Conservation (phyloP, 306 rosid species). For the Nissolia schottii region DNA sequence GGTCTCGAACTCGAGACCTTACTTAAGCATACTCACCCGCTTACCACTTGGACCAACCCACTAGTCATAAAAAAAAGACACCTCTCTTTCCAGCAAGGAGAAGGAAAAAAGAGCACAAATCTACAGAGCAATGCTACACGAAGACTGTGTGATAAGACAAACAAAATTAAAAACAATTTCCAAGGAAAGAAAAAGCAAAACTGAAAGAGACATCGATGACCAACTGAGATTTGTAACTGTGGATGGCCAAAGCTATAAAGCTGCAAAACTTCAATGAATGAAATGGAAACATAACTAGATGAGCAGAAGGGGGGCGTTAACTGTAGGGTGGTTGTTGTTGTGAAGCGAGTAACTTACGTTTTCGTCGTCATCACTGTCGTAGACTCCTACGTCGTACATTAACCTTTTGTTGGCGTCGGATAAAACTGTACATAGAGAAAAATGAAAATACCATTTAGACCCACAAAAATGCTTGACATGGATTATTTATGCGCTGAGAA, state of each 20-base stretch:
- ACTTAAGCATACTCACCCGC: too few species aligned
- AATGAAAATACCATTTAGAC: too few species aligned
- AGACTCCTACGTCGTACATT: slow-evolving; percentile 87
- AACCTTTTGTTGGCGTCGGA: slow-evolving; percentile 80
- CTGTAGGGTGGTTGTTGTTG: neutral
- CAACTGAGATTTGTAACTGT: neutral
- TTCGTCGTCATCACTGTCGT: slow-evolving; percentile 86
- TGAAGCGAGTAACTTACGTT: slow-evolving; percentile 36
- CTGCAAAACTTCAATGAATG: neutral
- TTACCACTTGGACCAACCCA: too few species aligned
- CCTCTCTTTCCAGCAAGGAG: too few species aligned
- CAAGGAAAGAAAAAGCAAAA: neutral
- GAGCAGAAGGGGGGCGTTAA: neutral
- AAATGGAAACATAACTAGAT: neutral
- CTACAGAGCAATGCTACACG: too few species aligned
- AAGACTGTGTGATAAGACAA: neutral
- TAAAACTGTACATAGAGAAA: slow-evolving; percentile 61
- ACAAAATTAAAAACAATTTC: neutral
- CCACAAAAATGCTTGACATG: too few species aligned
- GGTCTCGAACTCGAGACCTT: too few species aligned
- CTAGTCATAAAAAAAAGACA: too few species aligned
- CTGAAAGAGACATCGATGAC: neutral
- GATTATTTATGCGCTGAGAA: too few species aligned
- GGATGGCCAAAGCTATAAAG: neutral
- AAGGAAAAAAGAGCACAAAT: too few species aligned